A percentile compares a stretch with the other conserved stretches of the same genome.
These are phyloP conservation scores for Thyridium curvatum DNA, from an alignment of 2,329 filamentous ascomycete genomes.

Conservation along the genomic window DNA sequence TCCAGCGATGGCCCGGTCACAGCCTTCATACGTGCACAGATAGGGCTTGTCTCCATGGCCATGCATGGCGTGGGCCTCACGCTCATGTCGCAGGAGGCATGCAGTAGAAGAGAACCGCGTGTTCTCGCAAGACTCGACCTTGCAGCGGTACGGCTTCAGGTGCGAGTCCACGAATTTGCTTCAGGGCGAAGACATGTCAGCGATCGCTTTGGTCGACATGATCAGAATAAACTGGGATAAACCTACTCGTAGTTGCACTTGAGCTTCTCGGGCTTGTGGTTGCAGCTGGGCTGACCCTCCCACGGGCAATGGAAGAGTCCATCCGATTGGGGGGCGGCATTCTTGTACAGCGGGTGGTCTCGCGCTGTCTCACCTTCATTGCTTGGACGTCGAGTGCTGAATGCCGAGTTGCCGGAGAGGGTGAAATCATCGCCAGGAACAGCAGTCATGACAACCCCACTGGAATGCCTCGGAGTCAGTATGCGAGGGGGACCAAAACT, in stretches of 20 bases:
- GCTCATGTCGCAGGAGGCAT: conserved; percentile 88
- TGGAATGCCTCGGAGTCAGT: conserved; percentile 27
- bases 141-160: conserved; percentile 93
- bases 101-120: conserved; percentile 92
- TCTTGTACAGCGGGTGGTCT: conserved; percentile 67
- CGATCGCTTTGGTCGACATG: background rate
- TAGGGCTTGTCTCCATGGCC: conserved; percentile 91
- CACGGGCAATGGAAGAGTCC: conserved; percentile 93
- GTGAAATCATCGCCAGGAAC: conserved; percentile 27
- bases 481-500: conserved; percentile 1
- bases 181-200: conserved; percentile 13
- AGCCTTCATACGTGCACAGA: conserved; percentile 80
- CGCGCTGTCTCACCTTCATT: conserved; percentile 52
- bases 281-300: conserved; percentile 65
- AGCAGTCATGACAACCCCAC: conserved; percentile 23
- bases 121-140: conserved; percentile 74
- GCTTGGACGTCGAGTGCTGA: conserved; percentile 38
- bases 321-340: conserved; percentile 56
- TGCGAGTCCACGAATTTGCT: conserved; percentile 98
- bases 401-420: conserved; percentile 30
- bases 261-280: conserved; percentile 88
- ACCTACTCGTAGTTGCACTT: conserved; percentile 99
- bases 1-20: conserved; percentile 73
- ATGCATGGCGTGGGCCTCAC: conserved; percentile 92
- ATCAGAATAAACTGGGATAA: too few relatives aligned